Evolutionary conservation across 495 filamentous ascomycete species (phyloP).

Genomic region (Xylaria telfairii): DNA sequence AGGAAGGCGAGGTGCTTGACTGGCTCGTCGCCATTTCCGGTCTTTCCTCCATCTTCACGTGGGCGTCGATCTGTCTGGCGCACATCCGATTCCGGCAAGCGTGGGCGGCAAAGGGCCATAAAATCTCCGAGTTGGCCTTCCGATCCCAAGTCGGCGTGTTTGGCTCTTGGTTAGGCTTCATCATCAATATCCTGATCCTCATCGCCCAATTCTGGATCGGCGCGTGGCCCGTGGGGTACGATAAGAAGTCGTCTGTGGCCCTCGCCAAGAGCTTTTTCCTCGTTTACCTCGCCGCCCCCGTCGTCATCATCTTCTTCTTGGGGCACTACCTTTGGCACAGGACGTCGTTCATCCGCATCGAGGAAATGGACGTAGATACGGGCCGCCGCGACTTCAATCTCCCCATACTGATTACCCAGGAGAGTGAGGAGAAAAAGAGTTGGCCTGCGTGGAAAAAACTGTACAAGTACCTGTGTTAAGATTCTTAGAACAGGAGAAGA

Average conservation of each 20-base stretch:
- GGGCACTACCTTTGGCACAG: slow-evolving; percentile 78
- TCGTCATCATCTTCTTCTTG: slow-evolving; percentile 78
- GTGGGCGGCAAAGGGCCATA: slow-evolving; percentile 74
- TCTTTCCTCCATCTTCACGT: slow-evolving; percentile 89
- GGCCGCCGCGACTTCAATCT: slow-evolving; percentile 90
- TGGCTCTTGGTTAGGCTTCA: slow-evolving; percentile 84
- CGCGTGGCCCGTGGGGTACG: slow-evolving; percentile 74
- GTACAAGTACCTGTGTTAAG: slow-evolving; percentile 61
- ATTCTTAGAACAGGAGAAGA: background rate
- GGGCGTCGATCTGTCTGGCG: slow-evolving; percentile 84
- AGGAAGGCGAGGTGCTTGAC: slow-evolving; percentile 69
- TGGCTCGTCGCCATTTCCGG: slow-evolving; percentile 94
- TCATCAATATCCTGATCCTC: slow-evolving; percentile 81
- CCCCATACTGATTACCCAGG: slow-evolving; percentile 73
- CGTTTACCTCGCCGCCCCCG: slow-evolving; percentile 81
- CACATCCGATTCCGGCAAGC: slow-evolving; percentile 92
- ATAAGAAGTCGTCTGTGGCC: slow-evolving; percentile 44
- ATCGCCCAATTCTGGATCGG: slow-evolving; percentile 94
- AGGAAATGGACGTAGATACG: slow-evolving; percentile 85
- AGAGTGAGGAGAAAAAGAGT: slow-evolving; percentile 68
- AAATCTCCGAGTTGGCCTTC: slow-evolving; percentile 79
- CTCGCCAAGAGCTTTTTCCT: slow-evolving; percentile 73
- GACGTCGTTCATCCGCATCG: slow-evolving; percentile 67
- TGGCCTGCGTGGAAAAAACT: slow-evolving; percentile 90
- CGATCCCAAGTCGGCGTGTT: slow-evolving; percentile 76